Evolutionary conservation across 768 basidiomycete species (phyloP), one percentile per base, ranked within the genome.

Genomic region (Pisolithus marmoratus): DNA sequence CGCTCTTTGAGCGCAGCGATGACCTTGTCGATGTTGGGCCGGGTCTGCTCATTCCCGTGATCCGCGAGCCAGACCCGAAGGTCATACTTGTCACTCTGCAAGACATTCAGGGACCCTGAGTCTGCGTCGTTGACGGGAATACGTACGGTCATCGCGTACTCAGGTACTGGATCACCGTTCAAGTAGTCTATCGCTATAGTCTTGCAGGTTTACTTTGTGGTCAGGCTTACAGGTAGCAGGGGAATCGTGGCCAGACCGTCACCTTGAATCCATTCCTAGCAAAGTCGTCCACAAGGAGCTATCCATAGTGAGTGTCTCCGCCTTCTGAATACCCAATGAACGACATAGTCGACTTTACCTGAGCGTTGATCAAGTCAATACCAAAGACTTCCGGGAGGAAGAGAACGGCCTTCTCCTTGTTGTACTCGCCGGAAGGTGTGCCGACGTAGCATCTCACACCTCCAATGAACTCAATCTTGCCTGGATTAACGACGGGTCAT

Each of bases 11-110:
- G 74, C 0, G 71, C 78, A 5, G 62, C 65, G 31, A 86, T 72
- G 44, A 85, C 79, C 46, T 76, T 79, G 68, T 87, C 76, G 23
- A 87, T 55, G 3, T 59, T 12, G 1, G 81, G 80, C 12, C 79
- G 78, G 2, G 77, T 79, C 11, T 60, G 36, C 0, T 60, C 71
- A 17, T 54, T 23, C 7, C 60, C 4, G 36, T 37, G 38, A 81
- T 42, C 82, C 81, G 34, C 38, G 37, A 81, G 42, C 82, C 81
- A 84, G 24, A 52, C 63, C 84, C 24, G 53, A 62, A 20, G 0
- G 12, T 12, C 14, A 14, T 38, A 78, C 8, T 58, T 63, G 8
- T 12, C 5, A 65, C 69, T 31, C 54, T 50, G 38, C 34, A 27
- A 20, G 26, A 11, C 14, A 12, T 24, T 41, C 17, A 15, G 37